Evolutionary conservation across 78 protist species (phyloP), one percentile per base, ranked within the genome.

Genomic region (Cavenderia fasciculata): DNA sequence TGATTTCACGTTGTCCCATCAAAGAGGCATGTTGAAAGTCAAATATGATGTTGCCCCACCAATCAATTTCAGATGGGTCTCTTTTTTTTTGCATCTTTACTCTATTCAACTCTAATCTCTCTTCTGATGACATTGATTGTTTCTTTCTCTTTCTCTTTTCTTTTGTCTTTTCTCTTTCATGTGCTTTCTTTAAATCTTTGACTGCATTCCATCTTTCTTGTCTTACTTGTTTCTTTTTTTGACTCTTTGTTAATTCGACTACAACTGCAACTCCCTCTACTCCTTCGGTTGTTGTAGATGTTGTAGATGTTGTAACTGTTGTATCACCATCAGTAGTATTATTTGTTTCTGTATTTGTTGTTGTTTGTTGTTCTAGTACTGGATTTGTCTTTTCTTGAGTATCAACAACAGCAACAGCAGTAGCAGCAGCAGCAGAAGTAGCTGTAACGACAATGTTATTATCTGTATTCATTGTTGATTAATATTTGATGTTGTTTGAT

Each of bases 161-260:
- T 57, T 56, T 65, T 59, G 65, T 65, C 38, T 68, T 82, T 59
- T 82, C 61, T 68, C 49, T 82, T 47, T 56, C 16, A 57, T 40
- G 40, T 44, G n/a, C 63, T 68, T 57, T 82, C 18, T 69, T 49
- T 43, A 68, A 51, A 43, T 52, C 90, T 31, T 82, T 82, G 10
- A 38, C 16, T 56, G 65, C 36, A 54, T 65, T 74, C 90, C 90
- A 82, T 68, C 40, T 65, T 36, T 70, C 71, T 57, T 29, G 49
- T 56, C 49, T 82, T n/a, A 82, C 1, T 43, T 66, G 25, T 82
- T 54, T 82, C 43, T 82, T 82, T 43, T 62, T 10, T 68, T 66
- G 78, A 57, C 51, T 69, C 27, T 82, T 82, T 68, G 90, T 54
- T 73, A 73, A 38, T 21, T 25, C 43, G n/a, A n/a, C n/a, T n/a